These are phyloP conservation scores for Rosa rugosa DNA, from an alignment of 306 rosid species.

Conservation along the genomic window DNA sequence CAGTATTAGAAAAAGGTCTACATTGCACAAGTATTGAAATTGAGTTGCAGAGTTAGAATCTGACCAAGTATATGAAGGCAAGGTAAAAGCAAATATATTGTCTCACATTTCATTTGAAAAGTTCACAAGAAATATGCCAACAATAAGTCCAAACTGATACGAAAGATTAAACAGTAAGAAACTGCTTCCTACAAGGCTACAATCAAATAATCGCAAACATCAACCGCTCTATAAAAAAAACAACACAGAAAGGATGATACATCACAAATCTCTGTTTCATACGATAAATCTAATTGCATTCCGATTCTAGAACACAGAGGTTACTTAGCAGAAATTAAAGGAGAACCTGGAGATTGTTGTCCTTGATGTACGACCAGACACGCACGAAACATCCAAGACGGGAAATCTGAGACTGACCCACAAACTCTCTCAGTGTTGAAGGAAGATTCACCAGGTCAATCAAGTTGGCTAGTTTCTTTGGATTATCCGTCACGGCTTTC, in stretches of 20 bases:
- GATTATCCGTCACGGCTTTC: conserved; percentile 65
- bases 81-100: neutral
- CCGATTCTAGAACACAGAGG: conserved; percentile 2
- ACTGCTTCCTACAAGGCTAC: neutral
- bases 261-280: neutral
- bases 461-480: conserved; percentile 85
- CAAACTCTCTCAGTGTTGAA: conserved; percentile 64
- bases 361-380: conserved; percentile 90
- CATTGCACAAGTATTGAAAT: neutral
- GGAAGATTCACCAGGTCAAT: conserved; percentile 91
- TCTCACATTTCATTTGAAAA: neutral
- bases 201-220: neutral
- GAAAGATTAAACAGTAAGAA: neutral
- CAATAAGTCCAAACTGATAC: neutral
- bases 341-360: conserved; percentile 80
- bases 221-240: neutral
- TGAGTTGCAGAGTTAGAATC: neutral
- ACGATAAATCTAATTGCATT: neutral
- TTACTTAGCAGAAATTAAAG: conserved; percentile 9
- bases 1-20: neutral
- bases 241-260: neutral
- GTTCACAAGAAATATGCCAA: neutral
- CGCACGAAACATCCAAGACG: conserved; percentile 68
- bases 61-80: neutral
- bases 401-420: conserved; percentile 87